These are phyloP conservation scores for Melampsora larici-populina DNA, from an alignment of 1,284 basidiomycete genomes.

Conservation along the genomic window DNA sequence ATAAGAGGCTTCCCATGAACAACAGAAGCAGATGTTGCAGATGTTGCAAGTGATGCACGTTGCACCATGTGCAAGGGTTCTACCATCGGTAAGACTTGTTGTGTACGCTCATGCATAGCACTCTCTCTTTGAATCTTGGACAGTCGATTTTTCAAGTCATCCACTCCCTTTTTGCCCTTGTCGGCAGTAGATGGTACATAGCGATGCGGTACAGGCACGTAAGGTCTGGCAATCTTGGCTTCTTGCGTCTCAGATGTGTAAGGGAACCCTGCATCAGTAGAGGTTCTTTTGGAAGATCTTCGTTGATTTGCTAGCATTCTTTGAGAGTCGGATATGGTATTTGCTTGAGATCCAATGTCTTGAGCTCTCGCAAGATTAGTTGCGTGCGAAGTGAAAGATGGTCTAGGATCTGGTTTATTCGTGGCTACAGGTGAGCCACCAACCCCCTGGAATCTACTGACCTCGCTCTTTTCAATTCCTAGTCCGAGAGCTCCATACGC, in stretches of 20 bases:
- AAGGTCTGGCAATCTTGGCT: conserved; percentile 36
- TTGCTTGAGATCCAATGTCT: conserved; percentile 6
- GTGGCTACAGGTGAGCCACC: conserved; percentile 20
- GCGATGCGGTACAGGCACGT: conserved; percentile 18
- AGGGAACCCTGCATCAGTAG: conserved; percentile 39
- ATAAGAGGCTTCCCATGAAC: neutral
- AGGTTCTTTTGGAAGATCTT: conserved; percentile 35
- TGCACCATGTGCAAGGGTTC: conserved; percentile 4
- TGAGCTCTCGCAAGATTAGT: neutral
- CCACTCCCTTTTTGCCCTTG: conserved; percentile 23
- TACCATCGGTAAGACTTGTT: conserved; percentile 4
- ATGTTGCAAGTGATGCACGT: conserved; percentile 27
- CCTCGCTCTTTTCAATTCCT: conserved; percentile 1
- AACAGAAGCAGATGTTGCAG: conserved; percentile 13
- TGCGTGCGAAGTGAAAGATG: neutral
- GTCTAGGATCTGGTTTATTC: neutral
- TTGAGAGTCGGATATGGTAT: conserved; percentile 14
- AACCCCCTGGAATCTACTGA: neutral
- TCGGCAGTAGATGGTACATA: conserved; percentile 11
- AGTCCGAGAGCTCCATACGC: conserved; percentile 11
- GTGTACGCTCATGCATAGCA: conserved; percentile 39
- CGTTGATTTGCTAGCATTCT: neutral
- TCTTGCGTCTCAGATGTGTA: conserved; percentile 37
- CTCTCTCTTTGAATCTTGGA: conserved; percentile 37
- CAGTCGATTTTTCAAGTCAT: conserved; percentile 36